phyloP scores from a whole-genome alignment of 306 rosid species.

The Cyclanthera cordifolia region DNA sequence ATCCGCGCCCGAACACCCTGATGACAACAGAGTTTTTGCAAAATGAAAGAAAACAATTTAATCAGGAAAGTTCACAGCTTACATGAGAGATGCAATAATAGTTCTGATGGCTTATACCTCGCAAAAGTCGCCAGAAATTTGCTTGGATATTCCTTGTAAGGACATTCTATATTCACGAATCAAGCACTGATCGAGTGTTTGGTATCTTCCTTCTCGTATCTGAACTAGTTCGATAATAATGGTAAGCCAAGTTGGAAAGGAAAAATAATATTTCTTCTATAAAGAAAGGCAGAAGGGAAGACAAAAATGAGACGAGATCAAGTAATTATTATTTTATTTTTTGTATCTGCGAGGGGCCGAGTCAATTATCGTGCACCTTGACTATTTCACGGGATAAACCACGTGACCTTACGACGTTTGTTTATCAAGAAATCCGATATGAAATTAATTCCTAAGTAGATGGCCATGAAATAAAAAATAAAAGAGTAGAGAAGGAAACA shows the following conservation, averaged over 20 bases:
- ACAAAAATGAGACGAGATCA: neutral
- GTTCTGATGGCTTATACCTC: constrained; percentile 38
- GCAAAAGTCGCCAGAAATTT: constrained; percentile 58
- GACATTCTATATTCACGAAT: constrained; percentile 76
- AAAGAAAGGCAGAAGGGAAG: neutral
- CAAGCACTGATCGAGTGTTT: constrained; percentile 78
- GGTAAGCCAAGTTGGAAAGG: neutral
- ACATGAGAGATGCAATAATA: neutral
- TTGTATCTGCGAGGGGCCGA: no score
- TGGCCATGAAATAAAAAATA: no score
- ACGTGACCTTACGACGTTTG: no score
- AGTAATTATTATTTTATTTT: no score
- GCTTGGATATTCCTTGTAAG: constrained; percentile 43
- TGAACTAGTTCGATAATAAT: constrained; percentile 21
- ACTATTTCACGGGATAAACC: no score
- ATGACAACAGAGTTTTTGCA: constrained; percentile 9
- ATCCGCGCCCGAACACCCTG: constrained; percentile 82
- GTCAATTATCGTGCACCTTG: no score
- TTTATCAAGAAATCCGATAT: no score
- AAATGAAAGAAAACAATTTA: neutral
- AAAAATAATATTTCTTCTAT: neutral
- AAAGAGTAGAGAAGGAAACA: neutral
- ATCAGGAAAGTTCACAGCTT: neutral
- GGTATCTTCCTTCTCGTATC: constrained; percentile 79
- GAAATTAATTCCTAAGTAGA: no score